These are phyloP conservation scores for Ustilago curta DNA, from an alignment of 1,284 basidiomycete genomes.

Conservation along the genomic window DNA sequence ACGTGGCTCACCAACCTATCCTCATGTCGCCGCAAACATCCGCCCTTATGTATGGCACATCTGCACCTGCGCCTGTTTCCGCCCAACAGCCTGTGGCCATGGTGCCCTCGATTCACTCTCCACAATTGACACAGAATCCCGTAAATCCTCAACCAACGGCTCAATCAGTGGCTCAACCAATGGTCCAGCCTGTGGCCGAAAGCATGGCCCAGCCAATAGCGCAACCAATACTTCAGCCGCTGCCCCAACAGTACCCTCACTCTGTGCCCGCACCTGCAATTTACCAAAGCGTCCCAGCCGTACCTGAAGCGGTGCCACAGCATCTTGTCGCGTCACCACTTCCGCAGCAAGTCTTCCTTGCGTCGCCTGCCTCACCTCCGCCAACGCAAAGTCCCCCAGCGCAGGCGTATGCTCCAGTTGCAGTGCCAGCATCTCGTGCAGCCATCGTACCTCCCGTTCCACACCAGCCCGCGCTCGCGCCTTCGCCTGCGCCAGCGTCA, in stretches of 20 bases:
- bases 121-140: conserved; percentile 16
- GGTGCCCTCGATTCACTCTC: conserved; percentile 13
- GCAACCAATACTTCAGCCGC: not conserved
- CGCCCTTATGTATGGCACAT: conserved; percentile 20
- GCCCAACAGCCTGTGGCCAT: conserved; percentile 17
- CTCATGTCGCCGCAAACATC: conserved; percentile 29
- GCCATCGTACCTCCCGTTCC: not conserved
- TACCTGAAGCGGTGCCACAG: conserved; percentile 10
- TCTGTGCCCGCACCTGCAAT: not conserved
- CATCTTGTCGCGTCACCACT: not conserved
- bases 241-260: not conserved
- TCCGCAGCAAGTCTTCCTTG: conserved; percentile 3
- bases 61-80: conserved; percentile 8
- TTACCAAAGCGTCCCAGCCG: conserved; percentile 5
- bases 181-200: too few species aligned
- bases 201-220: too few species aligned
- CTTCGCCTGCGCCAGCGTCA: not conserved
- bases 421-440: conserved; percentile 20
- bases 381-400: conserved; percentile 8
- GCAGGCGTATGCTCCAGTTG: conserved; percentile 30
- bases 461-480: not conserved
- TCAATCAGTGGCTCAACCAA: not conserved
- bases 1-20: conserved; percentile 26
- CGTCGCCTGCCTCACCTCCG: conserved; percentile 1
- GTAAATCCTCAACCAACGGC: conserved; percentile 2